phyloP scores from a whole-genome alignment of 192 early-diverging fungal genomes.

The Physocladia obscura region DNA sequence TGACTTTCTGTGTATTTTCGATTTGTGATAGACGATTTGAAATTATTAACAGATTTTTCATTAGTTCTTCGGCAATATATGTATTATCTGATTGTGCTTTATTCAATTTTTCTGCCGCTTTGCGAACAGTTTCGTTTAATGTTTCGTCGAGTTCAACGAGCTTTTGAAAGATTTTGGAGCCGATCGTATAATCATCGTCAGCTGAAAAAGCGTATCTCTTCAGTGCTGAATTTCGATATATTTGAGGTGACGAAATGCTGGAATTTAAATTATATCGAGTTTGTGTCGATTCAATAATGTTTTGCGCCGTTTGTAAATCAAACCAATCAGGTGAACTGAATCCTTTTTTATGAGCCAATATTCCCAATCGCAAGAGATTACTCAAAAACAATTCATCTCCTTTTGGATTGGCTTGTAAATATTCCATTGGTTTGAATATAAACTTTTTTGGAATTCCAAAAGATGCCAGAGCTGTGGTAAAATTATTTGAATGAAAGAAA shows the following conservation, averaged over 20 bases:
- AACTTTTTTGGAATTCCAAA: constrained; percentile 32
- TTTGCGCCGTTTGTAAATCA: not conserved
- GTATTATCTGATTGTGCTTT: constrained; percentile 2
- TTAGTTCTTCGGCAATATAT: constrained; percentile 23
- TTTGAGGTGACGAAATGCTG: not conserved
- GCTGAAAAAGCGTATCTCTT: too few relatives aligned
- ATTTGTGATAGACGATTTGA: constrained; percentile 5
- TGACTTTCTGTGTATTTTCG: constrained; percentile 19
- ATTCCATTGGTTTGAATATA: constrained; percentile 41
- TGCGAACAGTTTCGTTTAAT: not conserved
- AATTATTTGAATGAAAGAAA: not conserved
- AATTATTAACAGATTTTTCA: constrained; percentile 3
- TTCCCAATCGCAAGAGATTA: constrained; percentile 28
- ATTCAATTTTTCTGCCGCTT: constrained; percentile 16
- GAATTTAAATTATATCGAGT: too few relatives aligned
- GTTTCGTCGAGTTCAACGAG: not conserved
- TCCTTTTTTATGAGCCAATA: constrained; percentile 20
- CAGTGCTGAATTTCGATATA: not conserved
- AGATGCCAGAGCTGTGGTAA: constrained; percentile 14
- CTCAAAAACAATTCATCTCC: constrained; percentile 38
- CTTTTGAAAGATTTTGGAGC: not conserved
- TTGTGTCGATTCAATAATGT: not conserved
- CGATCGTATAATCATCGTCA: too few relatives aligned
- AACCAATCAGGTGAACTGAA: not conserved
- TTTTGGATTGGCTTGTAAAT: constrained; percentile 37